Percentiles rank a stretch among this genome's conserved stretches.
These are phyloP conservation scores for Nigrograna mackinnonii DNA, from an alignment of 2,329 filamentous ascomycete genomes.

Conservation along the genomic window DNA sequence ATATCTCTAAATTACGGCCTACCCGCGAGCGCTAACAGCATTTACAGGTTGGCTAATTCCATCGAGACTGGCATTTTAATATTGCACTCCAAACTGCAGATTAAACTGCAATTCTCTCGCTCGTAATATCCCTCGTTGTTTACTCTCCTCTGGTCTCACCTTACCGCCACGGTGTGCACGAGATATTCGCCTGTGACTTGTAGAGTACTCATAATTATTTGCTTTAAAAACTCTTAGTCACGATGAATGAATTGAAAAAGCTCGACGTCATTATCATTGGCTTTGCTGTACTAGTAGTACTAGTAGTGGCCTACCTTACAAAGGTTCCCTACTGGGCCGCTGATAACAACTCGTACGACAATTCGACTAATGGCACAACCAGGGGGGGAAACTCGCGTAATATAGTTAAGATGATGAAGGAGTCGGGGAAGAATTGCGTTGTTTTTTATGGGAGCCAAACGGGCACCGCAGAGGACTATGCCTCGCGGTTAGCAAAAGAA, in stretches of 20 bases:
- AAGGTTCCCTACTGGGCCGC: constrained; percentile 94
- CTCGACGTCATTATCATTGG: constrained; percentile 94
- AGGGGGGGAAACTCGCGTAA: constrained; percentile 87
- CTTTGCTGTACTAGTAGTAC: constrained; percentile 80
- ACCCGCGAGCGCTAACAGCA: no score
- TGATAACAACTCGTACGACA: constrained; percentile 85
- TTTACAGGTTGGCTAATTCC: no score
- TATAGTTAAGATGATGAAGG: constrained; percentile 94
- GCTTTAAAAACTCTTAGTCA: no score
- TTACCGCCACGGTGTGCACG: no score
- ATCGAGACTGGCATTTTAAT: no score
- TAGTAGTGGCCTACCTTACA: constrained; percentile 93
- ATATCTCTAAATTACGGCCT: no score
- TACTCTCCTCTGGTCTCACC: no score
- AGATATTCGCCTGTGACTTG: no score
- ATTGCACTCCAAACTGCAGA: no score
- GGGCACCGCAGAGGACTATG: constrained; percentile 97
- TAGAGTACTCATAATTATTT: no score
- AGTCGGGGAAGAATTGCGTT: constrained; percentile 94
- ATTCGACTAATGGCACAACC: constrained; percentile 64
- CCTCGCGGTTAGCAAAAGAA: constrained; percentile 93
- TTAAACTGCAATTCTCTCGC: no score
- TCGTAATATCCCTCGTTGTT: no score
- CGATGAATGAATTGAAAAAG: constrained; percentile 95
- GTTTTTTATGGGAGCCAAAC: constrained; percentile 99